A percentile compares a stretch with the other conserved stretches of the same genome.
phyloP scores from a whole-genome alignment of 148 eudicot species.

The Persicaria tinctoria region DNA sequence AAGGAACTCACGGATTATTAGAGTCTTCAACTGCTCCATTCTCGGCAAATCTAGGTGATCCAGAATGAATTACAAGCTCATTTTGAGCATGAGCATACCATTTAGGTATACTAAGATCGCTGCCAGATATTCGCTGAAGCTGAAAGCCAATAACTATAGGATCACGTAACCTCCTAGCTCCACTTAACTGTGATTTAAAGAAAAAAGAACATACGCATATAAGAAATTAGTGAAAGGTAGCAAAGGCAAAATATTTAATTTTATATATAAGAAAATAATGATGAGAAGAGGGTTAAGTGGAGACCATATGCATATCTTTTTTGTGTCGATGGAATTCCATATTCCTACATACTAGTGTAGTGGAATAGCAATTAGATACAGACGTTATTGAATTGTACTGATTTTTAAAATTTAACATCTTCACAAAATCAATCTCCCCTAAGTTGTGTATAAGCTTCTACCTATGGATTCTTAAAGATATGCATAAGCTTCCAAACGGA shows the following conservation, averaged over 20 bases:
- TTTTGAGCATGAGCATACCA: slow-evolving; percentile 95
- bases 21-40: slow-evolving; percentile 25
- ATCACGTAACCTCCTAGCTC: slow-evolving; percentile 95
- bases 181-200: slow-evolving; percentile 49
- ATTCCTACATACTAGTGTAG: too few relatives aligned
- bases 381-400: too few relatives aligned
- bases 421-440: too few relatives aligned
- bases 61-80: slow-evolving; percentile 79
- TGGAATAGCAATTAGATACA: too few relatives aligned
- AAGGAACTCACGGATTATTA: slow-evolving; percentile 48
- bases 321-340: too few relatives aligned
- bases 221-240: neutral
- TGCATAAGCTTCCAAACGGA: too few relatives aligned
- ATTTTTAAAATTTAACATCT: too few relatives aligned
- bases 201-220: neutral
- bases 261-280: neutral
- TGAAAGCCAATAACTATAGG: slow-evolving; percentile 97
- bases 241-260: neutral
- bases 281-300: neutral
- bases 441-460: too few relatives aligned
- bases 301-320: too few relatives aligned
- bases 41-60: slow-evolving; percentile 49
- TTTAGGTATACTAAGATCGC: slow-evolving; percentile 85
- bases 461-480: too few relatives aligned
- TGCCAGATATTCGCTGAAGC: slow-evolving; percentile 83